These are phyloP conservation scores for Withania somnifera DNA, from an alignment of 305 asterid genomes.

Conservation along the genomic window DNA sequence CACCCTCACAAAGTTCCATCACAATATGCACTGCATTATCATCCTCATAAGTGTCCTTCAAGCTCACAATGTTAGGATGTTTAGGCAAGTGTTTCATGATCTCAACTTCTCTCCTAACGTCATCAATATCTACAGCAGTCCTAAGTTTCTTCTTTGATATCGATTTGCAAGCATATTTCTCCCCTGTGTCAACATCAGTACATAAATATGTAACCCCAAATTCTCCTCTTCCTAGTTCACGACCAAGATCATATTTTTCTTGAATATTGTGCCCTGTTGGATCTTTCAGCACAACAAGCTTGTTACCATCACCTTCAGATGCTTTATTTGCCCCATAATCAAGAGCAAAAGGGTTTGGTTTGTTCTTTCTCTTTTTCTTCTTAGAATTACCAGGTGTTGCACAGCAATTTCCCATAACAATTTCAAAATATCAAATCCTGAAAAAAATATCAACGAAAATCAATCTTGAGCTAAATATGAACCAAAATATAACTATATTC, in stretches of 20 bases:
- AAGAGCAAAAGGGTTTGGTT: constrained; percentile 50
- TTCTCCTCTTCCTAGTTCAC: constrained; percentile 82
- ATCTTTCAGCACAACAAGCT: constrained; percentile 51
- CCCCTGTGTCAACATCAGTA: constrained; percentile 44
- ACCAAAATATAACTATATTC: too few species aligned
- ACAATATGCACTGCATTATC: constrained; percentile 68
- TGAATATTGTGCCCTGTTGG: constrained; percentile 53
- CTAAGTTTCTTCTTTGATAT: constrained; percentile 69
- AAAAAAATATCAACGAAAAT: constrained; percentile 3
- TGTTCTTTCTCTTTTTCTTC: constrained; percentile 43
- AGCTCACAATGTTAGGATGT: constrained; percentile 57
- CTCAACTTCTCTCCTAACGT: constrained; percentile 81
- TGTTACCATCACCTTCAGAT: constrained; percentile 27
- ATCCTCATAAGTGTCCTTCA: constrained; percentile 67
- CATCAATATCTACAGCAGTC: constrained; percentile 69
- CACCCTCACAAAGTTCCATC: constrained; percentile 81
- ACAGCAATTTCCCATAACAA: constrained; percentile 78
- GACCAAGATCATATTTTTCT: constrained; percentile 47
- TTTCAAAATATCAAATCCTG: constrained; percentile 9
- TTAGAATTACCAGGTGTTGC: constrained; percentile 42
- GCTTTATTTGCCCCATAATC: constrained; percentile 42
- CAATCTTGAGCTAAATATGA: neutral
- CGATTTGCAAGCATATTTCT: constrained; percentile 67
- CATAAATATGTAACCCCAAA: constrained; percentile 79
- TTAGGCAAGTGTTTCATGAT: constrained; percentile 80